Conservation (phyloP, 73 alveolate species). For the Paraurostyla sp. region DNA sequence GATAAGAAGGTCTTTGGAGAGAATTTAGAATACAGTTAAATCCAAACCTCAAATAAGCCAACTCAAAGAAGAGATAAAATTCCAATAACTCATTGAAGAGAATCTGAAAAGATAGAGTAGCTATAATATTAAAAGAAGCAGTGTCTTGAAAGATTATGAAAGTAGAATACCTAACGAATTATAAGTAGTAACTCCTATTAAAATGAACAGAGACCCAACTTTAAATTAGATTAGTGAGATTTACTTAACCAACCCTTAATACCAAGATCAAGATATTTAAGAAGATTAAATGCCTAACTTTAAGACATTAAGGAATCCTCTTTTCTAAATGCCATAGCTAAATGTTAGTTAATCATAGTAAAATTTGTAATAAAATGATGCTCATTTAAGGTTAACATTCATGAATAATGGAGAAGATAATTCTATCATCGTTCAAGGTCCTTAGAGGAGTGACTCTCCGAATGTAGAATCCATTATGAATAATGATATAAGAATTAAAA, state of each 20-base stretch:
- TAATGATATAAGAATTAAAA: background rate
- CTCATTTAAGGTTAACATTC: slow-evolving; percentile 22
- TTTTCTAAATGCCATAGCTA: slow-evolving; percentile 15
- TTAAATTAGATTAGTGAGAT: slow-evolving; percentile 7
- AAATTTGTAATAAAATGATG: slow-evolving; percentile 12
- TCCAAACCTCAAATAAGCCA: slow-evolving; percentile 5
- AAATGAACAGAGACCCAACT: slow-evolving; percentile 7
- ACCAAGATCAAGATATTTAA: background rate
- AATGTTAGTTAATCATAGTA: background rate
- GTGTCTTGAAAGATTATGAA: slow-evolving; percentile 19
- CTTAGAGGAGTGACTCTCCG: slow-evolving; percentile 33
- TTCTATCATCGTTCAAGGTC: background rate
- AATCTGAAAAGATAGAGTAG: background rate
- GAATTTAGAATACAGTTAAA: slow-evolving; percentile 29
- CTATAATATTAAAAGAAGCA: background rate
- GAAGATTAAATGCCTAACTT: slow-evolving; percentile 28
- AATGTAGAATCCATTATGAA: background rate
- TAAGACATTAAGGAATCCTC: background rate
- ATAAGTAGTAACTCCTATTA: background rate
- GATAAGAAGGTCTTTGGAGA: slow-evolving; percentile 34
- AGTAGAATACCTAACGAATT: background rate
- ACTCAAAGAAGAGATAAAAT: slow-evolving; percentile 25
- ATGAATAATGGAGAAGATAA: background rate
- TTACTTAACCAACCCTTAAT: background rate
- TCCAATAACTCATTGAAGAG: background rate